These are phyloP conservation scores for Calonectria henricotiae DNA, from an alignment of 2,329 filamentous ascomycete genomes.

Conservation along the genomic window DNA sequence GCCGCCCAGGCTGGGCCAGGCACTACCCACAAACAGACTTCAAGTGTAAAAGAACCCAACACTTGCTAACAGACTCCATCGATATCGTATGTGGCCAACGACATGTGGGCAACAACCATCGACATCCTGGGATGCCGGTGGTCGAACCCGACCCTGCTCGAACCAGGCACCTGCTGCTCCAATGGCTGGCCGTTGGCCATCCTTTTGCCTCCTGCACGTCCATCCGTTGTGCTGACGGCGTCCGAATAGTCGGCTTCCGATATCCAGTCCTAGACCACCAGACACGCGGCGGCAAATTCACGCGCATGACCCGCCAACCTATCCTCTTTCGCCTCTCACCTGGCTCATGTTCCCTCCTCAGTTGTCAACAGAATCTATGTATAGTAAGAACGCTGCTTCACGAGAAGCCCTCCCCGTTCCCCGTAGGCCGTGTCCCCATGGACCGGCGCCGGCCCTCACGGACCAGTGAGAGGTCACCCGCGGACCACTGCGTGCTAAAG, in stretches of 20 bases:
- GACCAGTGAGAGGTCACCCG: conserved; percentile 33
- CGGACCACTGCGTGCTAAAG: conserved; percentile 44
- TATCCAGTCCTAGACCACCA: conserved; percentile 23
- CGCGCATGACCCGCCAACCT: conserved; percentile 25
- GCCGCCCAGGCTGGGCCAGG: conserved; percentile 14
- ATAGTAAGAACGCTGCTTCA: conserved; percentile 27
- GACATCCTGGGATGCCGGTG: conserved; percentile 25
- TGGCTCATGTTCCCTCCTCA: conserved; percentile 24
- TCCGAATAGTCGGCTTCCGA: conserved; percentile 27
- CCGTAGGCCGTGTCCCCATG: conserved; percentile 30
- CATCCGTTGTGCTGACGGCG: conserved; percentile 23
- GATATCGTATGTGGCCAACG: conserved; percentile 5
- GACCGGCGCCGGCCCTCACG: conserved; percentile 33
- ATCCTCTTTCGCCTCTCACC: conserved; percentile 14
- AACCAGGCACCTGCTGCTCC: conserved; percentile 15
- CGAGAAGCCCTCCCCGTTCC: conserved; percentile 27
- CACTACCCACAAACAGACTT: conserved; percentile 22
- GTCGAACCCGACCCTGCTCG: conserved; percentile 24
- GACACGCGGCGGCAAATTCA: conserved; percentile 19
- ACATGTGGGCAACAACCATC: conserved; percentile 16
- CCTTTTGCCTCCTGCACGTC: conserved; percentile 10
- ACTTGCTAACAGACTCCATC: conserved; percentile 8
- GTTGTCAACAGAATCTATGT: conserved; percentile 13
- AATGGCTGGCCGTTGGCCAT: not conserved
- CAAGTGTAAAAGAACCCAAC: conserved; percentile 11